Conservation (phyloP, 176 grass and related monocot genomes). For the Oryza glaberrima region DNA sequence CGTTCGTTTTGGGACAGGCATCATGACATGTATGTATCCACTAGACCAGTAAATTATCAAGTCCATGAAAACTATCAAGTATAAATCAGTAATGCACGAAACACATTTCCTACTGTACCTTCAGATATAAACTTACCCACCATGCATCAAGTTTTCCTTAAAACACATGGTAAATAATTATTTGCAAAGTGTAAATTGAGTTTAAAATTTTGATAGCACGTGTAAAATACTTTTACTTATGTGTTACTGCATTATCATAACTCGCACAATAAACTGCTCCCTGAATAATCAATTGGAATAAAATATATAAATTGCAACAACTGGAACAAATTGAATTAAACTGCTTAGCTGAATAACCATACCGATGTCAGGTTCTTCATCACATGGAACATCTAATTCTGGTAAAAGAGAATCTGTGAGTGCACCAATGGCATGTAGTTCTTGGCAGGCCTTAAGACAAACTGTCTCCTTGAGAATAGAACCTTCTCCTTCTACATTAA, state of each 20-base stretch:
- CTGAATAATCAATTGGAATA: neutral
- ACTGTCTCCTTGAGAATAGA: slow-evolving; percentile 53
- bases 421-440: slow-evolving; percentile 65
- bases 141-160: slow-evolving; percentile 7
- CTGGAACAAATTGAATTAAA: neutral
- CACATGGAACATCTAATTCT: slow-evolving; percentile 45
- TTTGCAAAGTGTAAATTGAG: slow-evolving; percentile 3
- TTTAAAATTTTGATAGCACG: neutral
- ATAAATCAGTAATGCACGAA: slow-evolving; percentile 2
- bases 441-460: slow-evolving; percentile 76
- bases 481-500: slow-evolving; percentile 43
- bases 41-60: neutral
- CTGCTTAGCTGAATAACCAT: slow-evolving; percentile 24
- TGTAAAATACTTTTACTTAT: neutral
- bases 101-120: slow-evolving; percentile 2
- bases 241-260: slow-evolving; percentile 13
- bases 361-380: slow-evolving; percentile 65
- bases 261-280: neutral
- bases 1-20: neutral
- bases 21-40: neutral
- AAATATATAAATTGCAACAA: slow-evolving; percentile 9
- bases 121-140: neutral
- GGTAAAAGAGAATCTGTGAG: slow-evolving; percentile 72
- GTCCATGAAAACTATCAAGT: neutral
- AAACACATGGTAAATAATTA: neutral